phyloP scores from a whole-genome alignment of 768 basidiomycete genomes.

The Podaxis rugospora region DNA sequence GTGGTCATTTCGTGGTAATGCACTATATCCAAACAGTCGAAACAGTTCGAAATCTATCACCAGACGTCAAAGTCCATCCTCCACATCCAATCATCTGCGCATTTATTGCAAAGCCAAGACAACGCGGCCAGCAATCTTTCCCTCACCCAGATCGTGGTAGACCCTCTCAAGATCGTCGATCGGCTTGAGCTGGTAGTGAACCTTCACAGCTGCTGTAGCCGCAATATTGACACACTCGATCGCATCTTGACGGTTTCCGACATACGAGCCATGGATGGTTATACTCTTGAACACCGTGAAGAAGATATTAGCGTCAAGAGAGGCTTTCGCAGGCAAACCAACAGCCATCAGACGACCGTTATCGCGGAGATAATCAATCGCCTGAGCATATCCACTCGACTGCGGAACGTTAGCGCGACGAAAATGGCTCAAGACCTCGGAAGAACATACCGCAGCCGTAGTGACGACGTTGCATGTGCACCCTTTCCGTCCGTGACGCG shows the following conservation, averaged over 20 bases:
- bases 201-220: constrained; percentile 63
- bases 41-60: neutral
- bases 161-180: constrained; percentile 47
- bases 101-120: neutral
- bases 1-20: no score
- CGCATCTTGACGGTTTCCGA: constrained; percentile 80
- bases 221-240: constrained; percentile 78
- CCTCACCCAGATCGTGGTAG: constrained; percentile 36
- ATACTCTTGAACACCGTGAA: constrained; percentile 67
- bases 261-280: constrained; percentile 48
- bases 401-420: constrained; percentile 5
- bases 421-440: neutral
- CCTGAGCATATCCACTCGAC: constrained; percentile 45
- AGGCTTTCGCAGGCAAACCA: constrained; percentile 65
- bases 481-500: constrained; percentile 62
- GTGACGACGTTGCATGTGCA: constrained; percentile 70
- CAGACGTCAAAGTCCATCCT: neutral
- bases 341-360: constrained; percentile 76
- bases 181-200: constrained; percentile 41
- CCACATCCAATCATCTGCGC: neutral
- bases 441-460: constrained; percentile 39
- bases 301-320: constrained; percentile 60
- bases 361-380: constrained; percentile 69
- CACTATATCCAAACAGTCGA: no score
- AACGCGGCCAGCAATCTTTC: constrained; percentile 18